phyloP scores from a whole-genome alignment of 495 filamentous ascomycete genomes.

The Massariosphaeria phaeospora region DNA sequence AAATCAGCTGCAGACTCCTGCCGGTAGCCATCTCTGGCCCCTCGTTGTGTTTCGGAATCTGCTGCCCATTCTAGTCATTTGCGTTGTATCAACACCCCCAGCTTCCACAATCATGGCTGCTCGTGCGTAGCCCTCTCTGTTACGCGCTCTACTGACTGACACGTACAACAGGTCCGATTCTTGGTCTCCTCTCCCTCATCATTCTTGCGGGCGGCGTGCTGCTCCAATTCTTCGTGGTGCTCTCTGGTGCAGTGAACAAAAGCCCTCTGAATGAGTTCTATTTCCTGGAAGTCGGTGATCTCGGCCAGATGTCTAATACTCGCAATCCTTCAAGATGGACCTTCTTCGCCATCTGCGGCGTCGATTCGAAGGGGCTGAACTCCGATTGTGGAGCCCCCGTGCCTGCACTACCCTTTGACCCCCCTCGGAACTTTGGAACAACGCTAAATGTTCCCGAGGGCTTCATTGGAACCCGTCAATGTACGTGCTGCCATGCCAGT shows the following conservation, averaged over 20 bases:
- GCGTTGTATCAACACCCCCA: background rate
- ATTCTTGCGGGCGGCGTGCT: conserved; percentile 69
- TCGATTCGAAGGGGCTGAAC: conserved; percentile 49
- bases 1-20: background rate
- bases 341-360: conserved; percentile 70
- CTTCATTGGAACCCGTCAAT: conserved; percentile 57
- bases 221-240: conserved; percentile 73
- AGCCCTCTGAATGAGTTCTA: conserved; percentile 68
- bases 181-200: conserved; percentile 62
- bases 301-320: conserved; percentile 59
- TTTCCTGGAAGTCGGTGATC: conserved; percentile 73
- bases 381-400: conserved; percentile 49
- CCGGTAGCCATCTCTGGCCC: too few species aligned
- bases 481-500: too few species aligned
- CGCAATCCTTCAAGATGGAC: conserved; percentile 73
- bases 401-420: conserved; percentile 62
- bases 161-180: conserved; percentile 34
- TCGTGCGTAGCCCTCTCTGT: conserved; percentile 1
- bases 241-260: conserved; percentile 58
- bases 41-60: too few species aligned
- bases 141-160: background rate
- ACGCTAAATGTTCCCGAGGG: conserved; percentile 49
- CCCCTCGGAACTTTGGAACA: conserved; percentile 60
- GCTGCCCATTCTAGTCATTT: background rate
- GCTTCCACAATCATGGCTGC: background rate